Conservation (phyloP, 1,284 basidiomycete species). For the Trichosporon coremiiforme region DNA sequence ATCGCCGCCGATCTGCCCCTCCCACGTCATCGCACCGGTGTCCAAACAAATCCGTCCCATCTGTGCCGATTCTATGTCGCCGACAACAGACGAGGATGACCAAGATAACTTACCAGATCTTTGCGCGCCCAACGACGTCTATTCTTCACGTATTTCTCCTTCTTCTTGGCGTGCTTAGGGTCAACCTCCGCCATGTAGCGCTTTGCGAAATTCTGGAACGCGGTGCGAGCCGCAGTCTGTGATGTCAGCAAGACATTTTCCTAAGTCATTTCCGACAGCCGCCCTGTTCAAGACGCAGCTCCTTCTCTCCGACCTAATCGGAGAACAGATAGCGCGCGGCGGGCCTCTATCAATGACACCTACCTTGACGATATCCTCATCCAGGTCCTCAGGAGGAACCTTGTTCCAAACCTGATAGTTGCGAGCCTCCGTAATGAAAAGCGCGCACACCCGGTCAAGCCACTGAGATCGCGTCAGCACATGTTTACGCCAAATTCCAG, state of each 20-base stretch:
- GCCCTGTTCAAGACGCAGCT: too few relatives aligned
- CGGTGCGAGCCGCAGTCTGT: conserved; percentile 41
- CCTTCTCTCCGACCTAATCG: neutral
- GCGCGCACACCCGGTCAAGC: conserved; percentile 29
- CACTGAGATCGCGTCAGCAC: conserved; percentile 28
- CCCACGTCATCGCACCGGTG: too few relatives aligned
- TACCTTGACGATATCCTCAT: conserved; percentile 33
- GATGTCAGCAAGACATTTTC: conserved; percentile 13
- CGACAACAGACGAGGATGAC: too few relatives aligned
- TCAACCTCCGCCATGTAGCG: conserved; percentile 47
- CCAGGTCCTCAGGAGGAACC: conserved; percentile 35
- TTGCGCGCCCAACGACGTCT: conserved; percentile 56
- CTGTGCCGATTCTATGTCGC: too few relatives aligned
- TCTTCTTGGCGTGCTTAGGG: conserved; percentile 39
- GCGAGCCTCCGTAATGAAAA: conserved; percentile 32
- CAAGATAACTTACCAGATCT: conserved; percentile 44
- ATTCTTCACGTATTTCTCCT: conserved; percentile 49
- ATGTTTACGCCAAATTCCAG: neutral
- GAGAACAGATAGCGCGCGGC: neutral
- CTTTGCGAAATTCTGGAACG: conserved; percentile 52
- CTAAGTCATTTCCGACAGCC: neutral
- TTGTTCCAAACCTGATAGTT: conserved; percentile 24
- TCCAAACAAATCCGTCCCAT: too few relatives aligned
- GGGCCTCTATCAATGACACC: neutral
- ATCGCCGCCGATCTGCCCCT: too few relatives aligned